phyloP scores from a whole-genome alignment of 75 land plant species.

The Selaginella moellendorffii region DNA sequence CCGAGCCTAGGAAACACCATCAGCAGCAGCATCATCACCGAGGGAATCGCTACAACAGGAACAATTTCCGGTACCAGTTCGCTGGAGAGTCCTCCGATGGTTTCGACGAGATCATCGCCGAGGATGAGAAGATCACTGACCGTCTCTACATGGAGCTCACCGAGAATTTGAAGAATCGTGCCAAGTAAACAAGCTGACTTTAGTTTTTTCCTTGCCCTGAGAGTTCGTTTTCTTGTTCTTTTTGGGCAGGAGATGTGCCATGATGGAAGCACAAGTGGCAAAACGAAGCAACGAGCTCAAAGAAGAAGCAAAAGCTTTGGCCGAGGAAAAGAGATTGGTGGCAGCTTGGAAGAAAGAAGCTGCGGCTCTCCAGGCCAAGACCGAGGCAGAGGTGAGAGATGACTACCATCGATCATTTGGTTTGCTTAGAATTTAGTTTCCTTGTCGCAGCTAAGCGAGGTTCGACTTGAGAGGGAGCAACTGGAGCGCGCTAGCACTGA shows the following conservation, averaged over 20 bases:
- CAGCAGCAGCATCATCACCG: neutral
- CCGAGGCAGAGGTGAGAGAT: neutral
- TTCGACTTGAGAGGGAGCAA: slow-evolving; percentile 15
- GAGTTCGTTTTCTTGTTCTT: neutral
- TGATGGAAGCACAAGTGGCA: neutral
- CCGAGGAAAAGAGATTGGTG: neutral
- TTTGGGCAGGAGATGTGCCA: neutral
- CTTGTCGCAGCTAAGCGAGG: slow-evolving; percentile 12
- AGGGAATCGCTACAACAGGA: neutral
- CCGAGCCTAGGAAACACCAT: neutral
- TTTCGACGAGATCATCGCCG: neutral
- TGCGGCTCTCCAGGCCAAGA: neutral
- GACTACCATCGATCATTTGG: neutral
- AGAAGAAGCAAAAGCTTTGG: neutral
- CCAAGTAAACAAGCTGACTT: neutral
- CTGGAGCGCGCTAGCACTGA: slow-evolving; percentile 22
- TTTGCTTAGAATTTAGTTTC: neutral
- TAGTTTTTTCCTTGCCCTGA: neutral
- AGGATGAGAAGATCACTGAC: neutral
- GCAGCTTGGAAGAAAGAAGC: neutral
- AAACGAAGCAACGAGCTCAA: neutral
- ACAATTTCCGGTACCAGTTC: neutral
- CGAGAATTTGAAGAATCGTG: neutral
- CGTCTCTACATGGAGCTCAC: neutral
- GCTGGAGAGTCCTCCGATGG: neutral